These are phyloP conservation scores for Kurtzmaniella quercitrusa DNA, from an alignment of 1,139 yeast species.

Conservation along the genomic window DNA sequence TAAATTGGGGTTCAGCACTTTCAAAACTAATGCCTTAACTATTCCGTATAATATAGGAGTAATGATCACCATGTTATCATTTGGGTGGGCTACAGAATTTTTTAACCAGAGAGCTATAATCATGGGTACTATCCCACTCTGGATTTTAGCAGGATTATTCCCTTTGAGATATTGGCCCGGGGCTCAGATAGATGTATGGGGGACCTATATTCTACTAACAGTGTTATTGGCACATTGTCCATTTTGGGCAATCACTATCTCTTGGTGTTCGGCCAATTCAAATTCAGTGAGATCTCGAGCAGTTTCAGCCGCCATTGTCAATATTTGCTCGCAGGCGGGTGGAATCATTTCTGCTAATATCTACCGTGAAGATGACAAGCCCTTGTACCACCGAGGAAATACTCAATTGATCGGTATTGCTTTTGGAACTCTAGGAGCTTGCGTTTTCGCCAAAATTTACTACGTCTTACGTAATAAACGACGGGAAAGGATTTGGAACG, in stretches of 20 bases:
- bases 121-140: conserved; percentile 13
- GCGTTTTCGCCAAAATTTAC: conserved; percentile 23
- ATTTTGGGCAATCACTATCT: conserved; percentile 14
- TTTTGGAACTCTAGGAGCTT: conserved; percentile 13
- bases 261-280: conserved; percentile 19
- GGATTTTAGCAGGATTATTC: conserved; percentile 15
- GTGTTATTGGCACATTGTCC: conserved; percentile 16
- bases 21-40: conserved; percentile 42
- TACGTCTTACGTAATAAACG: conserved; percentile 43
- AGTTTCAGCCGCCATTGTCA: conserved; percentile 21
- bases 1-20: conserved; percentile 46
- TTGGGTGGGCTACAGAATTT: conserved; percentile 27
- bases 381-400: conserved; percentile 25
- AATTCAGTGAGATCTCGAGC: conserved; percentile 19
- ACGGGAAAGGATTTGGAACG: conserved; percentile 43
- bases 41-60: conserved; percentile 38
- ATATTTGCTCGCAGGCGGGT: conserved; percentile 18
- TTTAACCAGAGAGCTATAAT: conserved; percentile 23
- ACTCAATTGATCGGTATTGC: conserved; percentile 16
- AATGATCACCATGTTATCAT: conserved; percentile 25
- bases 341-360: conserved; percentile 17
- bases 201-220: conserved; percentile 17
- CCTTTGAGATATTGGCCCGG: conserved; percentile 17
- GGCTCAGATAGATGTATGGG: conserved; percentile 18
- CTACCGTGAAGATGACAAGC: conserved; percentile 24